phyloP scores from a whole-genome alignment of 2,329 filamentous ascomycete genomes.

The Sporothrix sp. region DNA sequence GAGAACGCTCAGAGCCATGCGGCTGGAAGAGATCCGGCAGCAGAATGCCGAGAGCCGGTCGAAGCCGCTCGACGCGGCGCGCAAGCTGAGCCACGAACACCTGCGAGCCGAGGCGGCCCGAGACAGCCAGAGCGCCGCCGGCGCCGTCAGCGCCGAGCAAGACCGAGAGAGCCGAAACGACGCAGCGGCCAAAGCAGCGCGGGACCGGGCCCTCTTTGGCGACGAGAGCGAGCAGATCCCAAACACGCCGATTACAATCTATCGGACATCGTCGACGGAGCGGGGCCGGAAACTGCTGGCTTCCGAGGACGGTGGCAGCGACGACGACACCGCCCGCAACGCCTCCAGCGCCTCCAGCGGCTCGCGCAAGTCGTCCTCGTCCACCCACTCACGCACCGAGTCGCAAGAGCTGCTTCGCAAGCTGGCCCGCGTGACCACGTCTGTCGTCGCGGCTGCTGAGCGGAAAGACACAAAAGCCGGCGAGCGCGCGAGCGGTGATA shows the following conservation, averaged over 20 bases:
- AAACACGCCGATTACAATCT: constrained; percentile 34
- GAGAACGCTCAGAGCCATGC: constrained; percentile 38
- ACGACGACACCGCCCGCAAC: neutral
- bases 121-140: neutral
- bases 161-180: neutral
- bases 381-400: constrained; percentile 26
- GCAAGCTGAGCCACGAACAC: constrained; percentile 24
- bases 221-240: constrained; percentile 27
- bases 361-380: constrained; percentile 15
- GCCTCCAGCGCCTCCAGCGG: constrained; percentile 10
- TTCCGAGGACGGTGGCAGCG: constrained; percentile 7
- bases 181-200: constrained; percentile 7
- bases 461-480: constrained; percentile 6
- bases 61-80: constrained; percentile 21
- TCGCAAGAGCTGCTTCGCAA: constrained; percentile 40
- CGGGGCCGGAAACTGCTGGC: constrained; percentile 5
- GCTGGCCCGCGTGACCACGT: constrained; percentile 32
- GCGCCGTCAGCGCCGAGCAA: neutral
- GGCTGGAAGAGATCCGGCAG: constrained; percentile 44
- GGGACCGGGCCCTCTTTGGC: neutral
- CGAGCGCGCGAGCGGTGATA: constrained; percentile 3
- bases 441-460: constrained; percentile 1
- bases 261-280: constrained; percentile 18
- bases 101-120: neutral
- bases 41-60: constrained; percentile 35